Evolutionary conservation across 495 filamentous ascomycete species (phyloP).

Genomic region (Pseudoneurospora amorphoporcata): DNA sequence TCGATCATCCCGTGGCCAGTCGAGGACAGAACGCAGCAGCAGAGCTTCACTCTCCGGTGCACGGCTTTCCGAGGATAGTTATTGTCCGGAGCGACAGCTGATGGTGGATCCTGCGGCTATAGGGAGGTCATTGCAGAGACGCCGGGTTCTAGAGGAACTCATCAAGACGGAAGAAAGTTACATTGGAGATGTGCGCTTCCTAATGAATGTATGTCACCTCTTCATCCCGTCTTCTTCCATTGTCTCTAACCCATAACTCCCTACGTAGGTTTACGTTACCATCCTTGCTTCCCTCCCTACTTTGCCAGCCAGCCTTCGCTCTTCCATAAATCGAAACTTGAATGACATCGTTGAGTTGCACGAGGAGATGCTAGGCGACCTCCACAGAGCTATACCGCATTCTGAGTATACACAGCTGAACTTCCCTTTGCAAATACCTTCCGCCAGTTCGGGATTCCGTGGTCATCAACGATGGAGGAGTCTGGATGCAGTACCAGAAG

Average conservation of each 20-base stretch:
- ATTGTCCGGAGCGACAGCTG: slow-evolving; percentile 38
- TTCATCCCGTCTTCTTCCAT: not conserved
- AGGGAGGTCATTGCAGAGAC: slow-evolving; percentile 60
- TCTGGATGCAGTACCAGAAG: slow-evolving; percentile 48
- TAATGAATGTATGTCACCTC: slow-evolving; percentile 58
- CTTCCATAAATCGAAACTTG: slow-evolving; percentile 55
- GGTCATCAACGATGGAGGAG: slow-evolving; percentile 49
- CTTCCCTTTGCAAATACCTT: slow-evolving; percentile 8
- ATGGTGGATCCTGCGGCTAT: slow-evolving; percentile 61
- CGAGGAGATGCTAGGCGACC: slow-evolving; percentile 55
- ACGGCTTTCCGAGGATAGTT: slow-evolving; percentile 59
- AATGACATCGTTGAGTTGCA: slow-evolving; percentile 62
- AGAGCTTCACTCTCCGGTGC: slow-evolving; percentile 46
- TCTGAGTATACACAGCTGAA: slow-evolving; percentile 48
- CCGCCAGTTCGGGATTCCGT: slow-evolving; percentile 9
- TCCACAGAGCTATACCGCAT: slow-evolving; percentile 51
- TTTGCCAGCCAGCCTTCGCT: slow-evolving; percentile 42
- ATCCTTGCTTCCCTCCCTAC: slow-evolving; percentile 52
- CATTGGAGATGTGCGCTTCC: slow-evolving; percentile 71
- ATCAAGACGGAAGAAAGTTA: slow-evolving; percentile 81
- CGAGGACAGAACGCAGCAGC: slow-evolving; percentile 53
- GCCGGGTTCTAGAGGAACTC: slow-evolving; percentile 72
- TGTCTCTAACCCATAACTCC: slow-evolving; percentile 4
- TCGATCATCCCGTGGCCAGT: slow-evolving; percentile 42
- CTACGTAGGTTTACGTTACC: slow-evolving; percentile 55